Conservation (phyloP, 257 asterid genomes). For the Jaltomata sinuosa region DNA sequence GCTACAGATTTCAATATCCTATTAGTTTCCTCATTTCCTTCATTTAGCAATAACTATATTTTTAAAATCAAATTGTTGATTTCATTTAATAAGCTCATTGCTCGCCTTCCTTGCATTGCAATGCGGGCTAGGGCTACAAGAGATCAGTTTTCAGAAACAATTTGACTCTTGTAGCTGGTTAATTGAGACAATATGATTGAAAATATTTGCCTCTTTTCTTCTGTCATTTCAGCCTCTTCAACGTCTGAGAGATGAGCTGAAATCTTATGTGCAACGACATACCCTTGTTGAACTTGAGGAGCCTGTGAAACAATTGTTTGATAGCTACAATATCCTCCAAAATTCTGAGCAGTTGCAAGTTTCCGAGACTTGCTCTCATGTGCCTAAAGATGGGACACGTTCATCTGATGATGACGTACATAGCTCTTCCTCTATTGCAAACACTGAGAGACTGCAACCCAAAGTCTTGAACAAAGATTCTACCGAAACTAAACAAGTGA, state of each 20-base stretch:
- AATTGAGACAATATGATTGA: background rate
- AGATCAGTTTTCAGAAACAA: background rate
- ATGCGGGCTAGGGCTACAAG: background rate
- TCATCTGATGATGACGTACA: slow-evolving; percentile 52
- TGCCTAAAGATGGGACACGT: slow-evolving; percentile 41
- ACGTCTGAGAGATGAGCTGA: slow-evolving; percentile 67
- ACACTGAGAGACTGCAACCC: slow-evolving; percentile 32
- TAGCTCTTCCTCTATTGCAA: slow-evolving; percentile 45
- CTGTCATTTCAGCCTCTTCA: slow-evolving; percentile 49
- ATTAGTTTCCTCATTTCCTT: background rate
- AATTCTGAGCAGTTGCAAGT: slow-evolving; percentile 38
- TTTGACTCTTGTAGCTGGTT: background rate
- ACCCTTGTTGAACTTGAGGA: slow-evolving; percentile 48
- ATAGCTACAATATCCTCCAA: slow-evolving; percentile 51
- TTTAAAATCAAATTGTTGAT: background rate
- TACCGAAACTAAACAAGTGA: slow-evolving; percentile 19
- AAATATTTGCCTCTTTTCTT: background rate
- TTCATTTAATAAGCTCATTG: background rate
- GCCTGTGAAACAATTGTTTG: slow-evolving; percentile 48
- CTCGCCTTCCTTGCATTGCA: background rate
- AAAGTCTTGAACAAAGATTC: slow-evolving; percentile 23
- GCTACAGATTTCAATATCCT: background rate
- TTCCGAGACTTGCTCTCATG: slow-evolving; percentile 49
- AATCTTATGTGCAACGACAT: slow-evolving; percentile 44
- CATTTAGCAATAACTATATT: background rate